Conservation (phyloP, 2,329 filamentous ascomycete species). For the Diaporthe citri region DNA sequence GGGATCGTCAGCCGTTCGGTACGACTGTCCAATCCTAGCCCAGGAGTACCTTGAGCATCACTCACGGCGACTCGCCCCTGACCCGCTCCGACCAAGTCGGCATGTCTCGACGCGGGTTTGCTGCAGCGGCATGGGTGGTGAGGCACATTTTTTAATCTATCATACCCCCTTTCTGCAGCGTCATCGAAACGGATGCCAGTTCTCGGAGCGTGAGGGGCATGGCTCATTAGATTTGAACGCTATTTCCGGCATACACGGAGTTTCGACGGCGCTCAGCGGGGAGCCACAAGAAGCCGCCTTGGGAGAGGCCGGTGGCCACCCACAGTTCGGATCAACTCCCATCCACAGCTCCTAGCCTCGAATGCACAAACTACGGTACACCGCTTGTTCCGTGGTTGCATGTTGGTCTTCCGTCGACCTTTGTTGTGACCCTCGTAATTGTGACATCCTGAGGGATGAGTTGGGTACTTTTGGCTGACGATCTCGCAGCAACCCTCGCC, state of each 20-base stretch:
- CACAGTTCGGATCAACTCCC: slow-evolving; percentile 26
- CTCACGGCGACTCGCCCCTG: slow-evolving; percentile 32
- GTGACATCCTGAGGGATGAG: slow-evolving; percentile 31
- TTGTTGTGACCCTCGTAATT: slow-evolving; percentile 5
- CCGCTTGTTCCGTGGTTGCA: slow-evolving; percentile 38
- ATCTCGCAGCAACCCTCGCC: slow-evolving; percentile 17
- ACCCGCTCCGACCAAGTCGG: slow-evolving; percentile 5
- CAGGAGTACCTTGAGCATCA: slow-evolving; percentile 19
- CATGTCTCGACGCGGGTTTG: slow-evolving; percentile 29
- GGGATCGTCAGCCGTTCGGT: slow-evolving; percentile 36
- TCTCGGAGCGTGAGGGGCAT: slow-evolving; percentile 23
- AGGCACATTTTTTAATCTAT: slow-evolving; percentile 40
- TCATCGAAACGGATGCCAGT: slow-evolving; percentile 38
- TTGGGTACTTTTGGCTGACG: slow-evolving; percentile 25
- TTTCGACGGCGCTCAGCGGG: slow-evolving; percentile 34
- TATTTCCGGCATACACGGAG: slow-evolving; percentile 35
- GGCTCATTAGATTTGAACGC: slow-evolving; percentile 35
- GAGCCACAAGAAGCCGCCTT: slow-evolving; percentile 30
- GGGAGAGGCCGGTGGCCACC: slow-evolving; percentile 33
- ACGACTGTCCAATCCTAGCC: slow-evolving; percentile 35
- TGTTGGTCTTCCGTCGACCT: slow-evolving; percentile 1
- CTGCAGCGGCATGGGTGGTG: slow-evolving; percentile 26
- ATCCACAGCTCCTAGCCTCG: slow-evolving; percentile 32
- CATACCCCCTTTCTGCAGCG: slow-evolving; percentile 33
- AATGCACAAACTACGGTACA: slow-evolving; percentile 32